These are phyloP conservation scores for Arxiozyma slooffiae DNA, from an alignment of 1,139 yeast species.

Conservation along the genomic window DNA sequence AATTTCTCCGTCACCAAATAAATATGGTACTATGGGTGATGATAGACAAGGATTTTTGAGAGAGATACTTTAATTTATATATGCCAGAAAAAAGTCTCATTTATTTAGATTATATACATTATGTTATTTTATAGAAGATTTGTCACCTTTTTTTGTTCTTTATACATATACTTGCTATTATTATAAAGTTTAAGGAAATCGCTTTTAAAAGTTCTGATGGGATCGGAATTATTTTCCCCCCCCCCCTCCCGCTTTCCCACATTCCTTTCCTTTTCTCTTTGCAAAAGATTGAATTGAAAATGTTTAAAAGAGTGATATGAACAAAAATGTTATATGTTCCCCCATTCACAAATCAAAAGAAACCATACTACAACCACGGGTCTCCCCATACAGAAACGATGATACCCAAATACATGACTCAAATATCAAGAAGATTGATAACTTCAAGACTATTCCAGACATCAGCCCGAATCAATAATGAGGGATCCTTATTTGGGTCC, in stretches of 20 bases:
- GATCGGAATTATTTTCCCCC: too few species aligned
- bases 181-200: too few species aligned
- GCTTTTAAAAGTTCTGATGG: too few species aligned
- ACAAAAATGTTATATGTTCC: too few species aligned
- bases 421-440: neutral
- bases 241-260: too few species aligned
- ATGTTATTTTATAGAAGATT: neutral
- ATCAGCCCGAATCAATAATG: neutral
- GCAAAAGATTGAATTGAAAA: too few species aligned
- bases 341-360: too few species aligned
- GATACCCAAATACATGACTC: neutral
- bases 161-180: neutral
- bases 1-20: slow-evolving; percentile 8
- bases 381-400: neutral
- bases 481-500: slow-evolving; percentile 2
- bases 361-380: neutral
- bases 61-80: slow-evolving; percentile 9
- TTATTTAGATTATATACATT: too few species aligned
- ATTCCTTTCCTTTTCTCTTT: too few species aligned
- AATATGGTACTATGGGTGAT: slow-evolving; percentile 1
- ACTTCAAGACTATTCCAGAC: neutral
- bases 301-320: too few species aligned
- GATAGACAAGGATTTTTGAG: slow-evolving; percentile 12
- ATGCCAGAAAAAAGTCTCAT: too few species aligned
- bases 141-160: neutral